Evolutionary conservation across 2,329 filamentous ascomycete genomes (phyloP).

Genomic region (Lasiodiplodia hormozganensis): DNA sequence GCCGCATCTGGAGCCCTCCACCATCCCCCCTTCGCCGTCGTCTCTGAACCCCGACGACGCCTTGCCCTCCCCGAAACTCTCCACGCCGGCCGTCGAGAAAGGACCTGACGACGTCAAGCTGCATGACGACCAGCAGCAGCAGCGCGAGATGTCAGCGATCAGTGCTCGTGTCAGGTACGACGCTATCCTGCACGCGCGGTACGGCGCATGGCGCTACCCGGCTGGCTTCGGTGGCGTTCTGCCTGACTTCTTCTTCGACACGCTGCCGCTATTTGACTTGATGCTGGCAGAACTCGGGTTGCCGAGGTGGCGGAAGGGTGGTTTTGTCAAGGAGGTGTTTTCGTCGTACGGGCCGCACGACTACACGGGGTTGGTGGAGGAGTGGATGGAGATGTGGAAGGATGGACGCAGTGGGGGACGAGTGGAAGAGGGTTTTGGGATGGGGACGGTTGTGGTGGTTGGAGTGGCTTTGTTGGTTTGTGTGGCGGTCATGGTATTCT

Average conservation of each 20-base stretch:
- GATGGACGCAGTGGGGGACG: not conserved
- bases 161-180: slow-evolving; percentile 31
- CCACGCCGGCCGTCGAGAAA: not conserved
- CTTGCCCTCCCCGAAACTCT: not conserved
- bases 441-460: not conserved
- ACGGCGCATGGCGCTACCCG: slow-evolving; percentile 42
- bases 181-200: slow-evolving; percentile 41
- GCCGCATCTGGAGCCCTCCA: slow-evolving; percentile 29
- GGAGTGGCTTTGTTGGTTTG: not conserved
- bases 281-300: slow-evolving; percentile 7
- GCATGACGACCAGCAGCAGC: not conserved
- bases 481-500: not conserved
- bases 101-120: not conserved
- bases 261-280: slow-evolving; percentile 36
- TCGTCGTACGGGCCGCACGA: slow-evolving; percentile 37
- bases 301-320: slow-evolving; percentile 35
- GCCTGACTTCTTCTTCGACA: slow-evolving; percentile 42
- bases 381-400: slow-evolving; percentile 31
- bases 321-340: slow-evolving; percentile 36
- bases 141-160: not conserved
- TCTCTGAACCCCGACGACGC: too few species aligned
- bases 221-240: slow-evolving; percentile 39
- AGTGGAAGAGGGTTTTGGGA: too few species aligned
- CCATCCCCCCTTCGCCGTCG: not conserved
- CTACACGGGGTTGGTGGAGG: slow-evolving; percentile 37